Base-by-base conservation (phyloP, 2,329 filamentous ascomycete genomes). In the Trichoderma atrobrunneum region DNA sequence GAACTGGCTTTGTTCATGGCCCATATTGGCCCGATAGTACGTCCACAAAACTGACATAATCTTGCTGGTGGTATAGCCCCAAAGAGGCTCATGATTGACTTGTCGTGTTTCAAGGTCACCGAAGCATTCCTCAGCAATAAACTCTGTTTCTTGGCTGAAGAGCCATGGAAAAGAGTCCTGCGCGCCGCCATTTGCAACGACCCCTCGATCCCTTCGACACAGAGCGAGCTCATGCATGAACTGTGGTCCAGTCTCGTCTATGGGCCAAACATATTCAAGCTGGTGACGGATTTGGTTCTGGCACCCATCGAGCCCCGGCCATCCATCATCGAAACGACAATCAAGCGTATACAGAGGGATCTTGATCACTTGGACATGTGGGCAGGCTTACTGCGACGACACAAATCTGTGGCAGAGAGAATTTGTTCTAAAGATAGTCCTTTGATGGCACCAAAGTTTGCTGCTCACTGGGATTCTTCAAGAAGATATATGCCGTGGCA, bases 1-100 rank as follows among this genome's bases (percentile, higher is more conserved):
- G 64, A 67, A n/a, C 1, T 67, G 34, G 64, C 64, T 7, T 36
- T 67, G 11, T 67, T 67, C 24, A 67, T 67, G 64, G 54, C 64
- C 11, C 64, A 67, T 34, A 67, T 67, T 16, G 64, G 64, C 3
- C 64, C 64, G 12, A 67, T 67, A 21, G 64, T 67, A 28, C 2
- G 64, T 67, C 11, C 5, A 34, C 5, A 28, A 66, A 8, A 28
- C 14, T 21, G 24, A 34, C 14, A 10, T 24, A 7, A 11, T 16
- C 4, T 26, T 10, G 8, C 7, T 10, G 11, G 28, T 16, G 12
- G n/a, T 14, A 59, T 12, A 18, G 7, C 1, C 0, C 12, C 21
- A 18, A 26, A 10, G 12, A 24, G 4, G 4, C 18, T 26, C 8
- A 54, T 34, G 1, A 56, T 21, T 66, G 3, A 56, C 48, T 5